phyloP scores from a whole-genome alignment of 495 filamentous ascomycete species.

The Penicillium nucicola region DNA sequence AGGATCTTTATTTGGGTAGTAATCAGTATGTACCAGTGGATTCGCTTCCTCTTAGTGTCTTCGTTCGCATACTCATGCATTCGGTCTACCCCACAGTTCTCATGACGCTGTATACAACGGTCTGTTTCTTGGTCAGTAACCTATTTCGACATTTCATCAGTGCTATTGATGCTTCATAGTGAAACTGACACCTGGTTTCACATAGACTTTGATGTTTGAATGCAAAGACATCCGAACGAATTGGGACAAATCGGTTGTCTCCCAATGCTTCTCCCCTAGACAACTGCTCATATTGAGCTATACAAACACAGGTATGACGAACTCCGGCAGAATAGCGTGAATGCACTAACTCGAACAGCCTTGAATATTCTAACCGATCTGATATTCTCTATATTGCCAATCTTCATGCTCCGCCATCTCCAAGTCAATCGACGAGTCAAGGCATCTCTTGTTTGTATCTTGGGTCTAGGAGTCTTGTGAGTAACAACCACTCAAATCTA shows the following conservation, averaged over 20 bases:
- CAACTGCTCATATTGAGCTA: slow-evolving; percentile 33
- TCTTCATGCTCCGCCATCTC: slow-evolving; percentile 40
- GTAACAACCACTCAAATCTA: background rate
- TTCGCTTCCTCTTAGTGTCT: too few relatives aligned
- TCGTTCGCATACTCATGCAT: background rate
- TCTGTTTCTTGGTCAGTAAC: slow-evolving; percentile 21
- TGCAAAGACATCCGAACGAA: slow-evolving; percentile 20
- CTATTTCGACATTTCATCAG: background rate
- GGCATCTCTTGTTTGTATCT: slow-evolving; percentile 35
- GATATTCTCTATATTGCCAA: slow-evolving; percentile 39
- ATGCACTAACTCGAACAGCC: slow-evolving; percentile 19
- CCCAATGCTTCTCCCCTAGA: slow-evolving; percentile 29
- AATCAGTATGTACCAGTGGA: slow-evolving; percentile 10
- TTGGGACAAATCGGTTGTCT: slow-evolving; percentile 34
- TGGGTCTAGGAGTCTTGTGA: slow-evolving; percentile 45
- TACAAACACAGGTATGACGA: slow-evolving; percentile 26
- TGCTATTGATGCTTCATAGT: background rate
- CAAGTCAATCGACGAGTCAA: slow-evolving; percentile 41
- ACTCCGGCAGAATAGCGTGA: background rate
- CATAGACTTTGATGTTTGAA: slow-evolving; percentile 21
- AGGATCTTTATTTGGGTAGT: slow-evolving; percentile 31
- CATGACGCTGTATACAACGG: slow-evolving; percentile 37
- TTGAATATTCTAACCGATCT: slow-evolving; percentile 44
- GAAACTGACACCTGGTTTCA: too few relatives aligned
- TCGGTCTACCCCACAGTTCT: slow-evolving; percentile 25